Evolutionary conservation across 768 basidiomycete genomes (phyloP), one percentile per base, ranked within the genome.

Genomic region (Steccherinum ochraceum): DNA sequence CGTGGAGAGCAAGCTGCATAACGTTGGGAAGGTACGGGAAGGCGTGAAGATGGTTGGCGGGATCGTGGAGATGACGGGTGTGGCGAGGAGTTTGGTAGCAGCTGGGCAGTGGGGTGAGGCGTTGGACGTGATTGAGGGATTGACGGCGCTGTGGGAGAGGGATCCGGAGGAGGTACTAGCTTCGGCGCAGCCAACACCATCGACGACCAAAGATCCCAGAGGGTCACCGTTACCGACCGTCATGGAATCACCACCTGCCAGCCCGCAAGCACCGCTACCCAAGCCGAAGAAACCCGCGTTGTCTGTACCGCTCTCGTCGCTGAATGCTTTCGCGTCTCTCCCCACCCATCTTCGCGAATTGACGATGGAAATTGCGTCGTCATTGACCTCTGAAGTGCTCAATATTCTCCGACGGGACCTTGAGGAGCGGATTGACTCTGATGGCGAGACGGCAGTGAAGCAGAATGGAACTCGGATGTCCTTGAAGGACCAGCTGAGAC

Each of bases 41-140:
- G 80, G 84, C 2, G 76, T 86, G 53, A 76, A 72, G 50, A 76
- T 82, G 47, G 73, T 94, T 7, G 74, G 73, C 7, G 80, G 81
- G 13, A 81, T 93, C 23, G 79, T 85, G 46, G 91, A 96, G 60
- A 85, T 89, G 76, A 74, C 84, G 0, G 77, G 77, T 2, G 76
- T 91, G 40, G 83, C 86, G 24, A 80, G 77, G 50, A 74, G 78
- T 21, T 66, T 96, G 48, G 90, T 93, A n/a, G 76, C 74, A 45
- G 84, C 83, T 18, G 92, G 89, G 0, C 89, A 96, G 57, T 97
- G 91, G 88, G 80, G 81, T 12, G 87, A 89, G 50, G 93, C 93
- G 5, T 68, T 97, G 50, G 78, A 77, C 44, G 74, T 93, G 16
- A 77, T 91, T 30, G 83, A 89, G 45, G 76, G 81, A 46, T 64